Evolutionary conservation across 1,139 yeast species (phyloP), one percentile per base, ranked within the genome.

Genomic region (Suhomyces wounanorum): DNA sequence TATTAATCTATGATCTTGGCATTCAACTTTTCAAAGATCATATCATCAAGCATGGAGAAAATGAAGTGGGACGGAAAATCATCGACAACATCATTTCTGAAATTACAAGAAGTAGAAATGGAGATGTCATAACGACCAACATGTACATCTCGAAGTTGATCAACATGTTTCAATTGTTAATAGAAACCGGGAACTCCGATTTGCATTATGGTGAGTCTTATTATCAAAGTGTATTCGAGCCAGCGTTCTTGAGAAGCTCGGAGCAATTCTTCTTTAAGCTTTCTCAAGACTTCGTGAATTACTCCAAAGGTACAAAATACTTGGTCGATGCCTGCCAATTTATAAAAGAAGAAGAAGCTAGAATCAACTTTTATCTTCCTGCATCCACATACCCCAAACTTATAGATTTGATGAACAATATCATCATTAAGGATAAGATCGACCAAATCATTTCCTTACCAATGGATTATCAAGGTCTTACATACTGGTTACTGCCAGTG

Each of bases 1-100:
- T 90, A 1, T 70, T 85, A 49, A 78, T 89, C 3, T 87, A 87
- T 61, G 97, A 91, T 61, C 77, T 87, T 44, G 96, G 97, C 0
- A 75, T 87, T 38, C 78, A 77, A 37, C 64, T 85, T 9, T 72
- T 69, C 55, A 76, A 77, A 56, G 78, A 77, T 30, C 63, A 65
- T 47, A 66, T 78, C 38, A 65, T 79, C 30, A 73, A 73, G 53
- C 68, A 68, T 50, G 70, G 78, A 36, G 61, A 75, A 51, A 71
- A 78, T 53, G 78, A 77, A 45, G 73, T 87, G 31, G 90, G 90
- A 0, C 59, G 65, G 13, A 70, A 68, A 44, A 64, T 86, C 43
- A 79, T 82, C 45, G 64, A 67, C 11, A 75, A 80, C 9, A 68
- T 89, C 3, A 68, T 87, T n/a, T 71, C 71, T 4, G 87, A 85